Base-by-base conservation (phyloP, 352 stramenopile species). In the Elongisporangium senticosum region DNA sequence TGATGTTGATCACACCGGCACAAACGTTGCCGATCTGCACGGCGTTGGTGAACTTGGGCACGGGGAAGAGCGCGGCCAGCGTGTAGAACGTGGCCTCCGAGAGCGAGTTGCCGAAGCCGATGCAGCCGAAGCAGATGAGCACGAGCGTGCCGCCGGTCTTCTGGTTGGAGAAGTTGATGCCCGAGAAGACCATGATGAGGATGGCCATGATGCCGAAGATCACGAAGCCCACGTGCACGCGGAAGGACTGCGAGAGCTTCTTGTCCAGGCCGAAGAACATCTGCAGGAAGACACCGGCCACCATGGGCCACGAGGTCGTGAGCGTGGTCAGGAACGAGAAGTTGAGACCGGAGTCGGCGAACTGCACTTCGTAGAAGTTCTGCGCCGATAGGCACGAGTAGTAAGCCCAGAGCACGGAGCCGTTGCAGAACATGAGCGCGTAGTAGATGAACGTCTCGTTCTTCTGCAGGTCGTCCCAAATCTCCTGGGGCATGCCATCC, bases 241-340 rank as follows among this genome's bases (percentile, higher is more conserved):
- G 71, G 20, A 48, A 50, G 15, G 56, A 19, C 58, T 80, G 64
- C 47, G 51, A 55, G 47, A 87, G 10, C 47, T 72, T 72, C 65
- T 85, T 87, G 71, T 89, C 79, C 6, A 89, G 50, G 14, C 74
- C 69, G 14, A 66, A 75, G 53, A 78, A 56, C 62, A 91, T 81
- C 48, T 91, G 82, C 13, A 86, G 17, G 0, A 49, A 51, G 24
- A 89, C 76, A 8, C 78, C 82, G 2, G 74, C 50, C 14, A 79
- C 62, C 69, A 89, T 83, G 3, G 82, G 75, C 79, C 82, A 91
- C 14, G 67, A 71, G 10, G 75, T 83, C 23, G 61, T 58, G 3
- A 86, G 63, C 60, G 75, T 89, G 13, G 77, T 89, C 7, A 91
- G 57, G 71, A 89, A 89, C 11, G 71, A 73, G 57, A 91, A 91